Percentiles rank a stretch among this genome's conserved stretches.
Evolutionary conservation across 768 basidiomycete species (phyloP).

Genomic region (Phanerochaete carnosa): DNA sequence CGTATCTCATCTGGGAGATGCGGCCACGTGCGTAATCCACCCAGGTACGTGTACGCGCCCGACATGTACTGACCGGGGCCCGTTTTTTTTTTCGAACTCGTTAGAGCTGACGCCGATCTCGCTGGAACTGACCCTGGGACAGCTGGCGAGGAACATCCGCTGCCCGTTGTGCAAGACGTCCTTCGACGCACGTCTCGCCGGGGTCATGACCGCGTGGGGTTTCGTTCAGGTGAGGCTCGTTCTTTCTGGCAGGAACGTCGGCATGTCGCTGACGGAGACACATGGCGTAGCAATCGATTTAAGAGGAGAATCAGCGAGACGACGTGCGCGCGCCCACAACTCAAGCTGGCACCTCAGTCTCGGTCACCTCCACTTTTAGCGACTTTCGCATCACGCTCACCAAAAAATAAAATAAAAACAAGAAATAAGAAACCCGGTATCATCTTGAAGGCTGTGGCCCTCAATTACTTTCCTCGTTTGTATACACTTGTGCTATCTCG

Average conservation of each 20-base stretch:
- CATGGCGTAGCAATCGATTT: neutral
- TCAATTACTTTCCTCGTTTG: too few species aligned
- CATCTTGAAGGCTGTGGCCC: too few species aligned
- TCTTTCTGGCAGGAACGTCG: neutral
- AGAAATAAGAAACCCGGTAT: too few species aligned
- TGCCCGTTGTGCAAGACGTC: neutral
- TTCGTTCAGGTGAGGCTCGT: neutral
- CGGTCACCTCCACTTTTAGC: neutral
- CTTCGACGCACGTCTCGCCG: neutral
- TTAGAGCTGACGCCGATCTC: neutral
- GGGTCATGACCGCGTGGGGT: neutral
- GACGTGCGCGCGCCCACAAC: neutral
- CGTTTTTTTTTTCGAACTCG: neutral
- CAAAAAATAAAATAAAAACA: too few species aligned
- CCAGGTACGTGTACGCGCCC: neutral
- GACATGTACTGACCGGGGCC: neutral
- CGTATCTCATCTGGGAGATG: conserved; percentile 82
- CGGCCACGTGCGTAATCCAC: conserved; percentile 30
- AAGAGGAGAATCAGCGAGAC: neutral
- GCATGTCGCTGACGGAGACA: neutral
- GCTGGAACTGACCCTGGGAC: neutral
- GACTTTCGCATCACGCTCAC: neutral
- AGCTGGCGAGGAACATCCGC: neutral
- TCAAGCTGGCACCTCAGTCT: neutral
- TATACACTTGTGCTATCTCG: too few species aligned